Evolutionary conservation across 345 rosid genomes (phyloP).

Genomic region (Bruguiera parviflora): DNA sequence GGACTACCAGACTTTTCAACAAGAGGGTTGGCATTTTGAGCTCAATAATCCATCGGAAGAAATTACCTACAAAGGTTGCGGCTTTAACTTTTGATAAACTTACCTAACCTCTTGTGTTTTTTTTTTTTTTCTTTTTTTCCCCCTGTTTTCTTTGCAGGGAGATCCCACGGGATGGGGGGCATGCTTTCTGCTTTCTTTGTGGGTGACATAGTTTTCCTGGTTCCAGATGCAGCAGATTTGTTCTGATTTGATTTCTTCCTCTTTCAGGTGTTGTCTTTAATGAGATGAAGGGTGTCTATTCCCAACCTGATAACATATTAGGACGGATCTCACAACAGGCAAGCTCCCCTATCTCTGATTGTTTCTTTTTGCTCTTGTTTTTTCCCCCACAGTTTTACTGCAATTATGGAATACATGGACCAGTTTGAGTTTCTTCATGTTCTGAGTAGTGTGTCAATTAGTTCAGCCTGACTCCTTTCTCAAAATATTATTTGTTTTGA

Average conservation of each 20-base stretch:
- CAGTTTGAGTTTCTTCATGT: background rate
- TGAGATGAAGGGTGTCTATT: constrained; percentile 98
- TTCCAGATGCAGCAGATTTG: too few species aligned
- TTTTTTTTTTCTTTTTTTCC: background rate
- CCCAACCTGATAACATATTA: constrained; percentile 93
- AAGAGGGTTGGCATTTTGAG: constrained; percentile 99
- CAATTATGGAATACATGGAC: background rate
- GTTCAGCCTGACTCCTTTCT: too few species aligned
- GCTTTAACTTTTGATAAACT: background rate
- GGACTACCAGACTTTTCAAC: constrained; percentile 87
- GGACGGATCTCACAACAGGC: constrained; percentile 82
- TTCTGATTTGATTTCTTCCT: too few species aligned
- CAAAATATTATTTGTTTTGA: too few species aligned
- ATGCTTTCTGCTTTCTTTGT: background rate
- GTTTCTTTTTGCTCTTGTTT: background rate
- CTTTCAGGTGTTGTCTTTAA: constrained; percentile 91
- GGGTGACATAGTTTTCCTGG: too few species aligned
- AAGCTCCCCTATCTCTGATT: constrained; percentile 23
- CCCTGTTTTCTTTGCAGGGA: background rate
- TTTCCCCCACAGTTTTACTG: background rate
- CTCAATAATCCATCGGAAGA: constrained; percentile 83
- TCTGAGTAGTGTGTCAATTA: background rate
- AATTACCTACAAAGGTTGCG: constrained; percentile 79
- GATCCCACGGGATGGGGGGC: background rate
- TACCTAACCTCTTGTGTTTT: background rate